Conservation (phyloP, 306 rosid species). For the Adenanthera pavonina region DNA sequence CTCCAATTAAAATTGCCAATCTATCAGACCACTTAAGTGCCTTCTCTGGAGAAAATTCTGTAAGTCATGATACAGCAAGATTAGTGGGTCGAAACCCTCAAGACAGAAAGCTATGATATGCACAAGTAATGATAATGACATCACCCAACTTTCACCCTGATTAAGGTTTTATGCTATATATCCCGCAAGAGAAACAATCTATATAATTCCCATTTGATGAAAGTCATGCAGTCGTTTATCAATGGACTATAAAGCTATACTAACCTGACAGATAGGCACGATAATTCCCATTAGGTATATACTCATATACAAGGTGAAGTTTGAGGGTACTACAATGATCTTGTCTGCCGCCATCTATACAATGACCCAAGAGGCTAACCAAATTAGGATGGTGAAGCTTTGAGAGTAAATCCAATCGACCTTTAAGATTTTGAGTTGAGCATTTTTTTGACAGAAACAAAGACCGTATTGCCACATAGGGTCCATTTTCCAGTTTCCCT, state of each 20-base stretch:
- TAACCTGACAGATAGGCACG: conserved; percentile 67
- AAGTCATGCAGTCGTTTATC: background rate
- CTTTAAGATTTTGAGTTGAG: conserved; percentile 70
- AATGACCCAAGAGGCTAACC: conserved; percentile 84
- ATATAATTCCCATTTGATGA: background rate
- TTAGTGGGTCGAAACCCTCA: conserved; percentile 39
- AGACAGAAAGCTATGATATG: background rate
- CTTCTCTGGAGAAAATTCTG: conserved; percentile 66
- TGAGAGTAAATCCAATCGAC: conserved; percentile 73
- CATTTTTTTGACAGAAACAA: conserved; percentile 63
- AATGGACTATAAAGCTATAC: conserved; percentile 21
- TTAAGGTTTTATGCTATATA: background rate
- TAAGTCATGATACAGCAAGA: conserved; percentile 31
- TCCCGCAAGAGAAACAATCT: background rate
- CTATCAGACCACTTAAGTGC: conserved; percentile 85
- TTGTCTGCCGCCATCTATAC: conserved; percentile 63
- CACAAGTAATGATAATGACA: background rate
- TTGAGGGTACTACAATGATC: conserved; percentile 57
- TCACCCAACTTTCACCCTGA: background rate
- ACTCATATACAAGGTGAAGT: conserved; percentile 76
- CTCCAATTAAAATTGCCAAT: conserved; percentile 75
- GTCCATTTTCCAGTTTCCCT: conserved; percentile 76
- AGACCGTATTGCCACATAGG: conserved; percentile 61
- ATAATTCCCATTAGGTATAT: conserved; percentile 66
- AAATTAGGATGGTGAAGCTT: conserved; percentile 92